Conservation (phyloP, 176 grass and related monocot genomes). For the Oryza meyeriana region DNA sequence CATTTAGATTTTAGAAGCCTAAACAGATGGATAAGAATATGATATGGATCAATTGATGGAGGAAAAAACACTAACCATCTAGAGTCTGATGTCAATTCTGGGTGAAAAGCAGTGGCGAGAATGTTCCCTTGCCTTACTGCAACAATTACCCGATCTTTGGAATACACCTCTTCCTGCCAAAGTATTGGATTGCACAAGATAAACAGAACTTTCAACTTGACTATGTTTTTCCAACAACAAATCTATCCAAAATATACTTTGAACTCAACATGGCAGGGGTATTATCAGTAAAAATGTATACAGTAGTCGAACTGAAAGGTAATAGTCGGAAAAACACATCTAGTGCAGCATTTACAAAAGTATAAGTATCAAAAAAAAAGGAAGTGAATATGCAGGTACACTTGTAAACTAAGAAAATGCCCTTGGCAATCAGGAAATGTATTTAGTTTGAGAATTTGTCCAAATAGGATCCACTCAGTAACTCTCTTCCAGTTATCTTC, state of each 20-base stretch:
- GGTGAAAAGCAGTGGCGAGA: slow-evolving; percentile 92
- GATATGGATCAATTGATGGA: too few species aligned
- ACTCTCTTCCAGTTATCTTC: background rate
- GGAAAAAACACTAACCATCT: slow-evolving; percentile 58
- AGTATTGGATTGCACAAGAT: background rate
- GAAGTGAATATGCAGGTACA: background rate
- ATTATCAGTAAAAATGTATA: background rate
- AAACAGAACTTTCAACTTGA: background rate
- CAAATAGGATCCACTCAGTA: background rate
- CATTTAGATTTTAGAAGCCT: too few species aligned
- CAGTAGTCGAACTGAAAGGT: background rate
- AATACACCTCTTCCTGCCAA: slow-evolving; percentile 66
- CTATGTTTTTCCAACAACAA: background rate
- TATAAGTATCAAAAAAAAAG: background rate
- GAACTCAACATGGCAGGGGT: background rate
- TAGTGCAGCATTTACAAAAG: background rate
- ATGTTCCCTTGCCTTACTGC: slow-evolving; percentile 87
- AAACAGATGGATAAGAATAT: background rate
- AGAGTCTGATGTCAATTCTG: slow-evolving; percentile 88
- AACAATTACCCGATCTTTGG: slow-evolving; percentile 70
- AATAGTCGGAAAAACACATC: background rate
- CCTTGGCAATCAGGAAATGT: background rate
- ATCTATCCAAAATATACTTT: background rate
- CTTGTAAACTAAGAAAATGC: background rate
- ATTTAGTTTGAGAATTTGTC: background rate